These are phyloP conservation scores for Paecilomyces niveus DNA, from an alignment of 2,329 filamentous ascomycete species.

Conservation along the genomic window DNA sequence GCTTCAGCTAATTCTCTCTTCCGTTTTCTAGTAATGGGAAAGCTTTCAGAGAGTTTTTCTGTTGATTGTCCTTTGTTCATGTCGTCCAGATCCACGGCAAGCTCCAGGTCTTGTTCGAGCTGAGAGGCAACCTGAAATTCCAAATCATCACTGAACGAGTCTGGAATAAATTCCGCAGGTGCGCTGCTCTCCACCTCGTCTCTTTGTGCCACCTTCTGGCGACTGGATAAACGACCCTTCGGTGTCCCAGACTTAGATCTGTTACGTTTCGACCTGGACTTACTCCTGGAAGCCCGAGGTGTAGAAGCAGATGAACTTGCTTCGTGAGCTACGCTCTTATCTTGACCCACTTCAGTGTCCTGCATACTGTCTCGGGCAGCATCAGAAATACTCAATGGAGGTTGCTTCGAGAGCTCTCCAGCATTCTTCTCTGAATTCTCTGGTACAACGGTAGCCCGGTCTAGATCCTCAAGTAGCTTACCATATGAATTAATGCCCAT, in stretches of 20 bases:
- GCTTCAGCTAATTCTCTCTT: slow-evolving; percentile 20
- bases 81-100: slow-evolving; percentile 25
- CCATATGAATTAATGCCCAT: not conserved
- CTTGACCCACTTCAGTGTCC: not conserved
- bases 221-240: not conserved
- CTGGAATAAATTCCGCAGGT: slow-evolving; percentile 16
- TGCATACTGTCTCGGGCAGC: not conserved
- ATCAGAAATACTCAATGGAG: not conserved
- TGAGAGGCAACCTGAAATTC: slow-evolving; percentile 40
- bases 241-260: not conserved
- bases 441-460: not conserved
- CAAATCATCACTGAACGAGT: slow-evolving; percentile 34
- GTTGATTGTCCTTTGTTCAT: slow-evolving; percentile 3
- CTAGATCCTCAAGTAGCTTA: not conserved
- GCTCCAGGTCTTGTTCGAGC: slow-evolving; percentile 36
- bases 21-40: slow-evolving; percentile 24
- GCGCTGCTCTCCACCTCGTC: not conserved
- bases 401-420: not conserved
- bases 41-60: slow-evolving; percentile 3
- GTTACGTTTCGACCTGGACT: not conserved
- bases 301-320: not conserved
- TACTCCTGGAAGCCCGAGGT: not conserved
- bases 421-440: not conserved
- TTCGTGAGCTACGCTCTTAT: not conserved
- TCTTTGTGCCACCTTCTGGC: not conserved